Percentiles rank a stretch among this genome's conserved stretches.
These are phyloP conservation scores for Oryza meridionalis DNA, from an alignment of 176 grass and related monocot species.

Conservation along the genomic window DNA sequence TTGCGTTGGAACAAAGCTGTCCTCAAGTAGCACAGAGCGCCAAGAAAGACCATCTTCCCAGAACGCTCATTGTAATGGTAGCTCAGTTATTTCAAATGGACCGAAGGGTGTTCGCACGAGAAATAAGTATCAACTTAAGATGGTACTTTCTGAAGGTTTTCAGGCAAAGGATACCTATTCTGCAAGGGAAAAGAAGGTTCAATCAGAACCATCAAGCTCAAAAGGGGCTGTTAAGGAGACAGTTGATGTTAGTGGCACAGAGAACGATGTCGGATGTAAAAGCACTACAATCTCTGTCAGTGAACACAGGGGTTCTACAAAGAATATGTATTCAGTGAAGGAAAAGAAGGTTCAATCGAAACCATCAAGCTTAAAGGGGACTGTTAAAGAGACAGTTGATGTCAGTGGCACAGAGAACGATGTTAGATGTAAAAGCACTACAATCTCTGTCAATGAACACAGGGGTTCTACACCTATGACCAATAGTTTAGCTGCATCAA, in stretches of 20 bases:
- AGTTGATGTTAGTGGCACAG: conserved; percentile 13
- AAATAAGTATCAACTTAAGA: conserved; percentile 61
- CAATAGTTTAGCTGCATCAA: conserved; percentile 32
- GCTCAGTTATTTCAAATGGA: conserved; percentile 44
- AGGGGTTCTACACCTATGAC: conserved; percentile 28
- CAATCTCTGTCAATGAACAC: conserved; percentile 32
- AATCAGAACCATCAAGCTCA: conserved; percentile 50
- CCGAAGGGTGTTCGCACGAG: conserved; percentile 49
- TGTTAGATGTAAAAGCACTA: conserved; percentile 37
- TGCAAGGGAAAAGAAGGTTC: conserved; percentile 49
- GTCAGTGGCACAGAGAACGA: conserved; percentile 25
- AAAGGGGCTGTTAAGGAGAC: conserved; percentile 31
- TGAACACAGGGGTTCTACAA: conserved; percentile 35
- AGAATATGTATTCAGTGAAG: conserved; percentile 10
- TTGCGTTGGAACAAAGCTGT: conserved; percentile 15
- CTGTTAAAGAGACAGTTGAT: conserved; percentile 24
- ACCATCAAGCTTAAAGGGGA: conserved; percentile 47
- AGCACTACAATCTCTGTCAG: conserved; percentile 24
- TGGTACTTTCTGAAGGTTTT: conserved; percentile 58
- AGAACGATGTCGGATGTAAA: conserved; percentile 40
- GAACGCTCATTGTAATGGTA: conserved; percentile 34
- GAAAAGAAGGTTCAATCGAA: conserved; percentile 56
- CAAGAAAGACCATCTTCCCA: conserved; percentile 42
- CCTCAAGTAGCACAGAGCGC: conserved; percentile 35
- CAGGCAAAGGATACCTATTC: conserved; percentile 46